Conservation (phyloP, 257 asterid species). For the Solanum piurae region DNA sequence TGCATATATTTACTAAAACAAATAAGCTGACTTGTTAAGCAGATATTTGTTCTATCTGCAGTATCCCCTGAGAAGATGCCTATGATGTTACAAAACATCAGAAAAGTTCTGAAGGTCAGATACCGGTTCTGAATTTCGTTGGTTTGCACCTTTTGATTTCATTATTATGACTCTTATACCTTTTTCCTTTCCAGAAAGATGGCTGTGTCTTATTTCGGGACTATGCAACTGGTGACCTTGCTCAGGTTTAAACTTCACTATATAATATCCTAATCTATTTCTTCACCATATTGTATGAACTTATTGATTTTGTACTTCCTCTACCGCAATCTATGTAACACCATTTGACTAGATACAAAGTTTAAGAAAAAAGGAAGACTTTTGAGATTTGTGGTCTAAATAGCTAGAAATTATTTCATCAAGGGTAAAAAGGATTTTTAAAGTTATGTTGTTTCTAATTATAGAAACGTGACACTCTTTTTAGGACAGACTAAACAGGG, state of each 20-base stretch:
- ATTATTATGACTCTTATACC: slow-evolving; percentile 7
- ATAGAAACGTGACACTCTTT: not conserved
- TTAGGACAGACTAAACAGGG: not conserved
- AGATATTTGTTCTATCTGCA: slow-evolving; percentile 98
- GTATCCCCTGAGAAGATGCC: slow-evolving; percentile 95
- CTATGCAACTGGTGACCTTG: slow-evolving; percentile 97
- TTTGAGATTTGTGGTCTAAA: not conserved
- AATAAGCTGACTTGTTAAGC: slow-evolving; percentile 52
- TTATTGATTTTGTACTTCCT: not conserved
- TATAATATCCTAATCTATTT: not conserved
- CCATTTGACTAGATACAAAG: not conserved
- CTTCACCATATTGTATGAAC: not conserved
- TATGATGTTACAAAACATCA: slow-evolving; percentile 54
- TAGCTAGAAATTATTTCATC: not conserved
- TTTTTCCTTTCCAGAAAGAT: slow-evolving; percentile 48
- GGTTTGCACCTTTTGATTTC: not conserved
- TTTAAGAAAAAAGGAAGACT: not conserved
- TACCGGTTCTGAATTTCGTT: not conserved
- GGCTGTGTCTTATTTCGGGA: slow-evolving; percentile 84
- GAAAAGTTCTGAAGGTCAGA: slow-evolving; percentile 72
- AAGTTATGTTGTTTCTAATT: not conserved
- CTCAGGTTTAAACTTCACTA: slow-evolving; percentile 57
- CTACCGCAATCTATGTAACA: not conserved
- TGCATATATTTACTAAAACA: not conserved
- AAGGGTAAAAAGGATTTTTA: not conserved